Evolutionary conservation across 78 protist species (phyloP).

Genomic region (Acrasis kona): DNA sequence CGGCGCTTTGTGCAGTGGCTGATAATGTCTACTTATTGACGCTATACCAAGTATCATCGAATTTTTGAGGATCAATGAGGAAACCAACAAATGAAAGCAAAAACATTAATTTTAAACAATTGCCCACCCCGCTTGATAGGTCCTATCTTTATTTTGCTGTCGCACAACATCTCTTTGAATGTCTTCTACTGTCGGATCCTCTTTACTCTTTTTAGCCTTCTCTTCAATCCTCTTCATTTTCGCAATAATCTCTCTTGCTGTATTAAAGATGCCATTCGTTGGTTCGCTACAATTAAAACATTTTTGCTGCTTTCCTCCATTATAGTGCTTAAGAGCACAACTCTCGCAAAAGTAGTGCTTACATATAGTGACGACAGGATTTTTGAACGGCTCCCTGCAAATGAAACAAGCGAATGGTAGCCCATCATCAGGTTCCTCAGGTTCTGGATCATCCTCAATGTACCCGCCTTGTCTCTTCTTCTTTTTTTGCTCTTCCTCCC

Average conservation of each 20-base stretch:
- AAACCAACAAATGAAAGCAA: no score
- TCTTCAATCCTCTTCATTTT: conserved; percentile 2
- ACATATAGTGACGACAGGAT: conserved; percentile 11
- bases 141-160: no score
- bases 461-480: not conserved
- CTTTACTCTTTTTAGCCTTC: not conserved
- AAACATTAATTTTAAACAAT: no score
- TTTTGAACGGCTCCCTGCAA: not conserved
- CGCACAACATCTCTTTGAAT: no score
- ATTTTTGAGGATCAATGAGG: no score
- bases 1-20: no score
- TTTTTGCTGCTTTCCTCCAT: not conserved
- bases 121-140: no score
- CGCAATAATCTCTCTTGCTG: conserved; percentile 15
- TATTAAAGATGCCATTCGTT: conserved; percentile 20
- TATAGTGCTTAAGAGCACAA: conserved; percentile 17
- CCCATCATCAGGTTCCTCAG: not conserved
- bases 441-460: not conserved
- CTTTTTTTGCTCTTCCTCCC: not conserved
- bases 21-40: no score
- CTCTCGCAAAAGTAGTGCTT: conserved; percentile 13
- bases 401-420: conserved; percentile 2
- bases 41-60: no score
- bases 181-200: not conserved
- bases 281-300: conserved; percentile 3